Evolutionary conservation across 441 rosid species (phyloP).

Genomic region (Brassica balearica): DNA sequence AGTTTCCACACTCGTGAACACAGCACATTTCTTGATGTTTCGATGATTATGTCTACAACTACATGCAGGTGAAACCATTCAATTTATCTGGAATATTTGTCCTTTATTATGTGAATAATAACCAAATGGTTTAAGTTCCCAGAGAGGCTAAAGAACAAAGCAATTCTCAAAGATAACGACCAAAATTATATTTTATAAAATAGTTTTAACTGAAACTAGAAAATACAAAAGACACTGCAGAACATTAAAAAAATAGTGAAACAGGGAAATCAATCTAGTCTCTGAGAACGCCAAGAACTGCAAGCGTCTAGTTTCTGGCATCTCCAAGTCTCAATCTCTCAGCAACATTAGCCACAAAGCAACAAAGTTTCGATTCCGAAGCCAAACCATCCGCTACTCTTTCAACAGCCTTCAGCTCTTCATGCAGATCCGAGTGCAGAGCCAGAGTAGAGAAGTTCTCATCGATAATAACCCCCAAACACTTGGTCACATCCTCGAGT

Average conservation of each 20-base stretch:
- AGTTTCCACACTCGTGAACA: background rate
- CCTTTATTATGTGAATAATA: too few species aligned
- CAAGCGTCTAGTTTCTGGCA: conserved; percentile 41
- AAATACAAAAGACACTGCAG: conserved; percentile 22
- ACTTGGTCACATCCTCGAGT: conserved; percentile 67
- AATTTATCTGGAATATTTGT: too few species aligned
- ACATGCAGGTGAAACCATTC: background rate
- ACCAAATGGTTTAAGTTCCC: background rate
- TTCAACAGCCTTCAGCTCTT: conserved; percentile 65
- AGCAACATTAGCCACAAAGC: conserved; percentile 50
- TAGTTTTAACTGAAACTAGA: conserved; percentile 17
- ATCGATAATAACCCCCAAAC: conserved; percentile 68
- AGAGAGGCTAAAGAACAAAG: background rate
- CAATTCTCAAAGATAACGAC: background rate
- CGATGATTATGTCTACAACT: background rate
- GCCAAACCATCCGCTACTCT: conserved; percentile 59
- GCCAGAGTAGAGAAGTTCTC: conserved; percentile 76
- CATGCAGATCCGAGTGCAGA: conserved; percentile 68
- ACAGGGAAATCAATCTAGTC: background rate
- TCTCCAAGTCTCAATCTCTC: conserved; percentile 57
- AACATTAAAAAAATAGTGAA: background rate
- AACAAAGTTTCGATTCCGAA: conserved; percentile 66
- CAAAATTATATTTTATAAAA: conserved; percentile 14
- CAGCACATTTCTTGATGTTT: background rate
- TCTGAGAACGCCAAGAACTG: background rate